Base-by-base conservation (phyloP, 2,329 filamentous ascomycete genomes). In the Fusarium sp. region DNA sequence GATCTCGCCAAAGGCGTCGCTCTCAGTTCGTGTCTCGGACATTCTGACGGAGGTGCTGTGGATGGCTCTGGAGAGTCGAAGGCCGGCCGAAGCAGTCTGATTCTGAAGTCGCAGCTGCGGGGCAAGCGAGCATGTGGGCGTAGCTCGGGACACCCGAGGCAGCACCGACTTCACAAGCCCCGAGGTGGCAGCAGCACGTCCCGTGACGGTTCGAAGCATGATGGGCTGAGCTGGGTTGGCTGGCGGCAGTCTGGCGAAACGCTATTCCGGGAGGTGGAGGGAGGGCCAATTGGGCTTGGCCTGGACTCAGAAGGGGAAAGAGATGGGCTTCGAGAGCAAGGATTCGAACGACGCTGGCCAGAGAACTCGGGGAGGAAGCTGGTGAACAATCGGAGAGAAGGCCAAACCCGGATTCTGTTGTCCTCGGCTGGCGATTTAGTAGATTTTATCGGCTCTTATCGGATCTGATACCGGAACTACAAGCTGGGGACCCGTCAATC, bases 1-100 rank as follows among this genome's bases (percentile, higher is more conserved):
- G 84, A 99, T 91, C 88, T 97, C 95, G 86, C 97, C 97, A 88
- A 98, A 98, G 85, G 97, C 97, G 88, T 99, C 97, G 85, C 91
- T 97, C 87, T 99, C 97, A 80, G 93, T 94, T 85, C 97, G 91
- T 76, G 92, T 93, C 74, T 86, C 82, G 63, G 85, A 81, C 87
- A 89, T 88, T 81, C 82, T 88, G 76, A 77, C 66, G 42, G 85
- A 79, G 63, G 86, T 86, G 73, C 83, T 84, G 81, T 88, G 86
- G 74, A 88, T 74, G 67, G 74, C 65, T 71, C 74, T 71, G 66
- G 70, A 74, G 70, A 79, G 67, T 74, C 62, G 61, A 63, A 78
- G 69, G 54, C 69, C 71, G 59, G 65, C 63, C 31, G 66, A 45
- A 33, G 62, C 25, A 40, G 70, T 66, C 66, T 74, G 68, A 50